Evolutionary conservation across 768 basidiomycete genomes (phyloP).

Genomic region (Suillus variegatus): DNA sequence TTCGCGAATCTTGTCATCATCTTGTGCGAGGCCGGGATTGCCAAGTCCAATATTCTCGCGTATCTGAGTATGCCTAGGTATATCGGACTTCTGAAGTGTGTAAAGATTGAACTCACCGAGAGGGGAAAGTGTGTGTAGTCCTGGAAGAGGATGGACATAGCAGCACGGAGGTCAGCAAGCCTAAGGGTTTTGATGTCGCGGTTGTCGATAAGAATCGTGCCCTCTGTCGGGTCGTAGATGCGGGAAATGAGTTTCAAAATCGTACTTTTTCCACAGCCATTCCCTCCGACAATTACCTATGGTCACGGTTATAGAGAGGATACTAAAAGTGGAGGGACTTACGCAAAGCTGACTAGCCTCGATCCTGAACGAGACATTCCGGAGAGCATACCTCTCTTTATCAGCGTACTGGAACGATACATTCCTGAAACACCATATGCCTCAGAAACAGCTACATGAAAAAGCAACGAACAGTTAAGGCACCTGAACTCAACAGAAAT

Average conservation of each 20-base stretch:
- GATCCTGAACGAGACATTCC: slow-evolving; percentile 69
- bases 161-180: slow-evolving; percentile 61
- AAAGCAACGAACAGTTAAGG: slow-evolving; percentile 12
- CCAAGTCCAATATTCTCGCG: slow-evolving; percentile 78
- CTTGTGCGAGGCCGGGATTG: slow-evolving; percentile 52
- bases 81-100: background rate
- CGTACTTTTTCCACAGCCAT: slow-evolving; percentile 82
- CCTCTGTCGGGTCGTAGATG: slow-evolving; percentile 69
- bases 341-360: slow-evolving; percentile 73
- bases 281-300: slow-evolving; percentile 75
- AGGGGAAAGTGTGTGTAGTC: slow-evolving; percentile 81
- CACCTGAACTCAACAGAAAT: slow-evolving; percentile 59
- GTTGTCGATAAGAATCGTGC: slow-evolving; percentile 65
- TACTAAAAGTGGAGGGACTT: slow-evolving; percentile 23
- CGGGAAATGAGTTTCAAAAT: slow-evolving; percentile 75
- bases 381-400: slow-evolving; percentile 51
- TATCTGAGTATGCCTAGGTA: slow-evolving; percentile 45
- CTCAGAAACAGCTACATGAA: slow-evolving; percentile 13
- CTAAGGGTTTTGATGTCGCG: slow-evolving; percentile 59
- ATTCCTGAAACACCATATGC: slow-evolving; percentile 39
- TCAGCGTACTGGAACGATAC: slow-evolving; percentile 74
- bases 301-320: background rate
- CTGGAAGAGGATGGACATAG: slow-evolving; percentile 74
- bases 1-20: slow-evolving; percentile 56
- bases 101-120: slow-evolving; percentile 48